A percentile compares a stretch with the other conserved stretches of the same genome.
phyloP scores from a whole-genome alignment of 192 early-diverging fungal species.

The Geosiphon pyriformis region DNA sequence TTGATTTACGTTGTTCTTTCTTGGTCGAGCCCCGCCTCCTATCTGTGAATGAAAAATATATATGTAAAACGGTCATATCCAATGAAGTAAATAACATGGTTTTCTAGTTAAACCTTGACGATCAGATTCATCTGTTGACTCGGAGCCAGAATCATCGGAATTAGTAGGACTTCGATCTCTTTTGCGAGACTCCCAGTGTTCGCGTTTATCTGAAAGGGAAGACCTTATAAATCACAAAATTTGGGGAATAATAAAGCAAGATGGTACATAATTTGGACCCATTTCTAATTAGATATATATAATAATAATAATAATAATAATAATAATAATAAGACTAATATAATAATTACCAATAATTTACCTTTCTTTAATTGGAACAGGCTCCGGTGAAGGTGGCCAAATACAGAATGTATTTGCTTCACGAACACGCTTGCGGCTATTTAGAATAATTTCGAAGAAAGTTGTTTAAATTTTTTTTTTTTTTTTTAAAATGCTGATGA shows the following conservation, averaged over 20 bases:
- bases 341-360: neutral
- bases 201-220: neutral
- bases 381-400: constrained; percentile 15
- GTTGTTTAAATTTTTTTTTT: too few relatives aligned
- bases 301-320: neutral
- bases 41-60: neutral
- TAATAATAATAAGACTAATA: neutral
- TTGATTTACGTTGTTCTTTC: neutral
- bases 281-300: neutral
- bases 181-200: neutral
- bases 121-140: neutral
- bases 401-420: constrained; percentile 1
- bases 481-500: too few relatives aligned
- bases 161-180: neutral
- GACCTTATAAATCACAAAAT: neutral
- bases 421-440: neutral
- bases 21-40: neutral
- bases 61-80: neutral
- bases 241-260: neutral
- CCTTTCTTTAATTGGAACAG: neutral
- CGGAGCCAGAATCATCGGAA: neutral
- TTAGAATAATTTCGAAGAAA: too few relatives aligned
- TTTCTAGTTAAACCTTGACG: neutral
- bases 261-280: neutral
- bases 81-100: neutral